Conservation (phyloP, 2,329 filamentous ascomycete genomes). For the Camillea tinctor region DNA sequence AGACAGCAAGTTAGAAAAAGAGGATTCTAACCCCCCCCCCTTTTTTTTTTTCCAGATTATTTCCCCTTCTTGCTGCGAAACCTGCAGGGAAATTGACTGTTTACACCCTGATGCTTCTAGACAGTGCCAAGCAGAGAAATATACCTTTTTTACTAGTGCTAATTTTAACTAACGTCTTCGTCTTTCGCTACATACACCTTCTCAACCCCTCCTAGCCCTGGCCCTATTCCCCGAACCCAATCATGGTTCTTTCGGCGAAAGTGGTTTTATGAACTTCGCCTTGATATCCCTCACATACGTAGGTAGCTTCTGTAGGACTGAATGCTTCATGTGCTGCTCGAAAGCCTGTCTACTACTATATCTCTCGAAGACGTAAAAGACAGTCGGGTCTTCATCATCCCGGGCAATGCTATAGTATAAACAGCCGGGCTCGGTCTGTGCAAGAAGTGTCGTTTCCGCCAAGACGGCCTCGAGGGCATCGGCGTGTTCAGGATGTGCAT, state of each 20-base stretch:
- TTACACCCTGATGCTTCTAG: too few species aligned
- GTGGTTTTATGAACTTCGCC: constrained; percentile 21
- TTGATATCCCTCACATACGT: constrained; percentile 22
- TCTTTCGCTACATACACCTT: too few species aligned
- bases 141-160: too few species aligned
- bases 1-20: too few species aligned
- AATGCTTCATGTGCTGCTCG: constrained; percentile 29
- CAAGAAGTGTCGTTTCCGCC: constrained; percentile 27
- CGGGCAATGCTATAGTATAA: constrained; percentile 31
- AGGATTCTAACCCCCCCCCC: too few species aligned
- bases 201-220: too few species aligned
- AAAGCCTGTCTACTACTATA: constrained; percentile 30
- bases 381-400: constrained; percentile 26
- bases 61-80: too few species aligned
- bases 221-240: not conserved
- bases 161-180: too few species aligned
- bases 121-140: too few species aligned
- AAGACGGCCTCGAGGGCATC: constrained; percentile 33
- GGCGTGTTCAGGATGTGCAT: constrained; percentile 31
- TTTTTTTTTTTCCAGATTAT: too few species aligned
- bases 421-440: constrained; percentile 27
- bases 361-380: constrained; percentile 37
- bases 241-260: constrained; percentile 3
- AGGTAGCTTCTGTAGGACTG: constrained; percentile 30
- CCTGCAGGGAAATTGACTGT: too few species aligned